These are phyloP conservation scores for Liquidambar formosana DNA, from an alignment of 164 flowering plant species.

Conservation along the genomic window DNA sequence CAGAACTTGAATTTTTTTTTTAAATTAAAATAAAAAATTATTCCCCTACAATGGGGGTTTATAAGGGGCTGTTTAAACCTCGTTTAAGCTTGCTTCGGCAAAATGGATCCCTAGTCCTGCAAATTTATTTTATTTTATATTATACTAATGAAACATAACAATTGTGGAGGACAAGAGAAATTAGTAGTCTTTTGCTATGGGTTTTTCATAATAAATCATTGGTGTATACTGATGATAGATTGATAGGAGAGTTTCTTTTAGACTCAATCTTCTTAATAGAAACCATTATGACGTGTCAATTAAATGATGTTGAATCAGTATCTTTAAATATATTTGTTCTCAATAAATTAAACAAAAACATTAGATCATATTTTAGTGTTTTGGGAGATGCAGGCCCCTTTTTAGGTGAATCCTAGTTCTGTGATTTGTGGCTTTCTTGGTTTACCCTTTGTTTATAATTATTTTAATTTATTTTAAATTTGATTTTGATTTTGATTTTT, in stretches of 20 bases:
- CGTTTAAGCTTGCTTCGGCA: neutral
- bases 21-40: no score
- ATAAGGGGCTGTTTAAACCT: neutral
- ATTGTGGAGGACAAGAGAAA: neutral
- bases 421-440: neutral
- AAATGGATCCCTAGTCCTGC: conserved; percentile 1
- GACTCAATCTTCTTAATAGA: neutral
- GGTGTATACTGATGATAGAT: no score
- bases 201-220: no score
- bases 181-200: no score
- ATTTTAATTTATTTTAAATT: no score
- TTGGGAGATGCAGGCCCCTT: neutral
- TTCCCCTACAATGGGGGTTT: no score
- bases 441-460: no score
- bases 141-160: neutral
- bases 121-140: no score
- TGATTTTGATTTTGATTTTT: no score
- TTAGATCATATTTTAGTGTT: neutral
- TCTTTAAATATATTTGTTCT: neutral
- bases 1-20: no score
- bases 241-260: no score
- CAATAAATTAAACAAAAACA: neutral
- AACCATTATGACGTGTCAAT: neutral
- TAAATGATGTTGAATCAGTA: neutral
- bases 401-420: neutral